A percentile compares a stretch with the other conserved stretches of the same genome.
Evolutionary conservation across 1,284 basidiomycete genomes (phyloP).

Genomic region (Wolfiporia cocos): DNA sequence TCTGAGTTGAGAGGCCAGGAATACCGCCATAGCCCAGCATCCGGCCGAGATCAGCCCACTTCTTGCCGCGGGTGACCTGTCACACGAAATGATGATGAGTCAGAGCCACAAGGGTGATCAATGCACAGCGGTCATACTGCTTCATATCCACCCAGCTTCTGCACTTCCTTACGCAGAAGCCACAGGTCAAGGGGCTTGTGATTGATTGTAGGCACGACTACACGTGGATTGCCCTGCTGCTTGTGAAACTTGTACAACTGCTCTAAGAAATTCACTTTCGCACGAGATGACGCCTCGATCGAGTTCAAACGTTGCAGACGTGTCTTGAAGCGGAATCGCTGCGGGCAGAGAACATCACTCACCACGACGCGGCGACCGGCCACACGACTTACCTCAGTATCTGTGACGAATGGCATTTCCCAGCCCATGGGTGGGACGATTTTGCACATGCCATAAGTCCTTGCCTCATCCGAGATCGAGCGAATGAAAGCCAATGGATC

Average conservation of each 20-base stretch:
- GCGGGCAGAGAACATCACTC: conserved; percentile 20
- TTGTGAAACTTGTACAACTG: conserved; percentile 92
- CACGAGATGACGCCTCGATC: conserved; percentile 94
- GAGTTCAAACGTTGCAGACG: conserved; percentile 93
- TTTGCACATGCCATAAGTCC: conserved; percentile 90
- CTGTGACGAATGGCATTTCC: conserved; percentile 96
- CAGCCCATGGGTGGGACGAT: conserved; percentile 91
- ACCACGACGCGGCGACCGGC: conserved; percentile 21
- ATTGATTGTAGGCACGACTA: conserved; percentile 90
- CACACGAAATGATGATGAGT: conserved; percentile 5
- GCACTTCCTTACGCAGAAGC: conserved; percentile 88
- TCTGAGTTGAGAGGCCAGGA: conserved; percentile 78
- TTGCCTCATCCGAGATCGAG: conserved; percentile 73
- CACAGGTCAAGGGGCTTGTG: conserved; percentile 91
- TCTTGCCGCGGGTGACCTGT: conserved; percentile 73
- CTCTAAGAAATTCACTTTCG: conserved; percentile 96
- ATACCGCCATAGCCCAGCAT: conserved; percentile 78
- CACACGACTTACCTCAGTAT: conserved; percentile 71
- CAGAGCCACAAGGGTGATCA: conserved; percentile 4
- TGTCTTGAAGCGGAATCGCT: conserved; percentile 94
- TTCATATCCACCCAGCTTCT: conserved; percentile 83
- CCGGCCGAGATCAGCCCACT: conserved; percentile 84
- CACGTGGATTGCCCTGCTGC: conserved; percentile 82
- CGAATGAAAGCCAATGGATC: conserved; percentile 97
- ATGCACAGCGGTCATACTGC: conserved; percentile 43